These are phyloP conservation scores for Pythium grandisporangium DNA, from an alignment of 352 stramenopile species.

Conservation along the genomic window DNA sequence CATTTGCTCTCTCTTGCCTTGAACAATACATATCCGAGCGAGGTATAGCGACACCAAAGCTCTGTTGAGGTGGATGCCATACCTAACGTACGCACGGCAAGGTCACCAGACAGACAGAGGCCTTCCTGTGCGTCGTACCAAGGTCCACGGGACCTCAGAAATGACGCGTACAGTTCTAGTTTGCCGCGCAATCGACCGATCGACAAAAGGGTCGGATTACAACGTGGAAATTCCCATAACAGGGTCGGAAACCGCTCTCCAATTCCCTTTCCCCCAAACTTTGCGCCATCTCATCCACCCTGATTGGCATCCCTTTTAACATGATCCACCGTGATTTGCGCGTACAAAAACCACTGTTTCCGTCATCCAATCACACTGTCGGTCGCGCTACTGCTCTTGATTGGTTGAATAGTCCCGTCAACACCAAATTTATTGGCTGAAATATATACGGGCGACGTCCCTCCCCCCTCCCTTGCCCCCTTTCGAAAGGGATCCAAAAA, in stretches of 20 bases:
- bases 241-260: background rate
- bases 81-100: too few relatives aligned
- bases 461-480: background rate
- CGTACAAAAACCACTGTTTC: too few relatives aligned
- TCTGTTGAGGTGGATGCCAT: too few relatives aligned
- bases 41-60: too few relatives aligned
- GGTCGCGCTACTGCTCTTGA: background rate
- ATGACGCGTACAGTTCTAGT: too few relatives aligned
- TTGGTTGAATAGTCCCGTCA: background rate
- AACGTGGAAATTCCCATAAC: background rate
- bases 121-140: too few relatives aligned
- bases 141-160: too few relatives aligned
- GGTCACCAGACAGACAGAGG: too few relatives aligned
- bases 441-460: too few relatives aligned
- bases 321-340: background rate
- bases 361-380: background rate
- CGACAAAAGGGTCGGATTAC: background rate
- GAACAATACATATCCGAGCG: too few relatives aligned
- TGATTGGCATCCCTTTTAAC: background rate
- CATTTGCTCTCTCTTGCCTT: too few relatives aligned
- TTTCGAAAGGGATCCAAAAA: background rate
- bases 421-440: background rate
- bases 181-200: too few relatives aligned
- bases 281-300: background rate
- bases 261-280: background rate